Percentiles rank a stretch among this genome's conserved stretches.
phyloP scores from a whole-genome alignment of 2,329 filamentous ascomycete genomes.

The Cryphonectria nitschkei region DNA sequence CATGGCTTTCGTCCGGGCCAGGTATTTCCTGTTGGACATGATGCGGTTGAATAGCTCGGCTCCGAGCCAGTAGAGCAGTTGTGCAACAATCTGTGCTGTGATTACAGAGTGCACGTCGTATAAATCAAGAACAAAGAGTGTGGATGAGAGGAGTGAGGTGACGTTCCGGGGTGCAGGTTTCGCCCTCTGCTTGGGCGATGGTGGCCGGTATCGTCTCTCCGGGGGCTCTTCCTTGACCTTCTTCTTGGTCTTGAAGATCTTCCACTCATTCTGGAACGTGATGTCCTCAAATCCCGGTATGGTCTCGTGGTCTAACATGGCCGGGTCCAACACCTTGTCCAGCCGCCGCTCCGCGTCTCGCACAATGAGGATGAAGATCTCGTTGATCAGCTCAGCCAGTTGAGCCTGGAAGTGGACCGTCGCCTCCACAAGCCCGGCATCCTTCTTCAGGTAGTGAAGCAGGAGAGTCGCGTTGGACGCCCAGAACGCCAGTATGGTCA shows the following conservation, averaged over 20 bases:
- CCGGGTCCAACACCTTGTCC: conserved; percentile 90
- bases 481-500: conserved; percentile 99
- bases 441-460: conserved; percentile 97
- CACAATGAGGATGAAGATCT: conserved; percentile 98
- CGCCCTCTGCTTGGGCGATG: conserved; percentile 88
- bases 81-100: conserved; percentile 85
- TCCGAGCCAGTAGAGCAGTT: conserved; percentile 94
- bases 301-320: conserved; percentile 97
- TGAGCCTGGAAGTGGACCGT: conserved; percentile 91
- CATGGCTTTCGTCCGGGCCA: conserved; percentile 97
- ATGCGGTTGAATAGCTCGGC: conserved; percentile 97
- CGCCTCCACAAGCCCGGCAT: conserved; percentile 76
- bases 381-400: conserved; percentile 91
- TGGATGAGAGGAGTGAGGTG: conserved; percentile 92
- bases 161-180: conserved; percentile 94
- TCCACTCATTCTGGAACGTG: conserved; percentile 98
- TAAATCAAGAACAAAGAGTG: conserved; percentile 94
- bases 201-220: conserved; percentile 89
- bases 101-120: conserved; percentile 99
- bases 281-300: conserved; percentile 98
- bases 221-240: conserved; percentile 88
- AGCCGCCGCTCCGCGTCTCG: conserved; percentile 92
- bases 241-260: conserved; percentile 88
- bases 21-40: conserved; percentile 93
- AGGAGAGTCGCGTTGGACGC: conserved; percentile 94